Base-by-base conservation (phyloP, 2,329 filamentous ascomycete genomes). In the Coniella lustricola region DNA sequence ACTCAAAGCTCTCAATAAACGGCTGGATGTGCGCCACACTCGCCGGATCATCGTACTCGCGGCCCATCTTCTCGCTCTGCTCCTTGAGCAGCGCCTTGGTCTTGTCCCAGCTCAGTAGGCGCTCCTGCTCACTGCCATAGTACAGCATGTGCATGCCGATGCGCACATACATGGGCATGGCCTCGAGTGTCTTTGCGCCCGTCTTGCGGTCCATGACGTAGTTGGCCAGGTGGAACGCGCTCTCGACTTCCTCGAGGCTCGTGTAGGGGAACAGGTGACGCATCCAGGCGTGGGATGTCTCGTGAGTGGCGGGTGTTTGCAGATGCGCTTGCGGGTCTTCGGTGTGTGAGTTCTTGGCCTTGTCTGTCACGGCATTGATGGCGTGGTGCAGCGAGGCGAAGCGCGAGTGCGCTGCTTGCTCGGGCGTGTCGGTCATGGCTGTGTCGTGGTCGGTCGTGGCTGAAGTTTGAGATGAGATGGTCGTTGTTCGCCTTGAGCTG, bases 141-240 rank as follows among this genome's bases (percentile, higher is more conserved):
- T 70, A 70, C 14, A 70, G 60, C 25, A 68, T 55, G 49, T 70
- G 67, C 67, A 70, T 69, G 18, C 67, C 67, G 5, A 69, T 48
- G 17, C 67, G 61, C 34, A 69, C 67, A 51, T 69, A 69, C 51
- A 70, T 62, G 49, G 59, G 61, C 68, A 71, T 71, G 22, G 63
- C 56, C 51, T 71, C 68, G 48, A 66, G 70, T 5, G 55, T 55
- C 58, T 67, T 69, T 46, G 61, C 44, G n/a, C 66, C 64, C 0
- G 67, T 69, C 39, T 57, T 41, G 21, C 67, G 62, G 52, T 69
- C 65, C 22, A 69, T 62, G 35, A 71, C 67, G 56, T 69, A 70
- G 57, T 71, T 70, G 33, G 68, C 68, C 54, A 69, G 52, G 46
- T 70, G 66, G 56, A 61, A 68, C 12, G 58, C 53, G 9, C 47